These are phyloP conservation scores for Tanacetum coccineum DNA, from an alignment of 129 eudicot genomes.

Conservation along the genomic window DNA sequence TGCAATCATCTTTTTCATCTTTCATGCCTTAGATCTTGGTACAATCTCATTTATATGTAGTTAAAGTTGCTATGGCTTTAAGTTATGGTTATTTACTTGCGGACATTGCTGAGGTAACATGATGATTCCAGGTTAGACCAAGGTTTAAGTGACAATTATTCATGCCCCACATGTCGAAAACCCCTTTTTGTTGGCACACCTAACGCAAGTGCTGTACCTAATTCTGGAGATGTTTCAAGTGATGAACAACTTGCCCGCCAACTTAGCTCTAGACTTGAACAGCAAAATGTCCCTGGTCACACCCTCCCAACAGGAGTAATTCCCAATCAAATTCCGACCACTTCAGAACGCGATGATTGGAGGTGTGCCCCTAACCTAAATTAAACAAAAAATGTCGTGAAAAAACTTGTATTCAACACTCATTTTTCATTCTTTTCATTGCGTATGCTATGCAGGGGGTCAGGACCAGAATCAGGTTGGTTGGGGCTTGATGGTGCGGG, in stretches of 20 bases:
- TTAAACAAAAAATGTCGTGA: too few relatives aligned
- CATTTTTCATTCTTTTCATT: background rate
- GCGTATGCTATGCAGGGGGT: constrained; percentile 45
- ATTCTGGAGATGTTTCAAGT: constrained; percentile 50
- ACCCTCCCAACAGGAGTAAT: constrained; percentile 39
- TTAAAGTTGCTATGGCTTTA: constrained; percentile 12
- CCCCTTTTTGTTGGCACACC: too few relatives aligned
- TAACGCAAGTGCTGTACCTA: constrained; percentile 25
- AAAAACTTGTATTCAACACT: too few relatives aligned
- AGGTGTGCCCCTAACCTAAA: background rate
- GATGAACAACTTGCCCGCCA: constrained; percentile 94
- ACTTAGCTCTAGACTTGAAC: constrained; percentile 67
- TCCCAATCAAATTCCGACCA: constrained; percentile 50
- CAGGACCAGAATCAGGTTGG: constrained; percentile 72
- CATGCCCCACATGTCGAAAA: too few relatives aligned
- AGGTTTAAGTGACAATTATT: too few relatives aligned
- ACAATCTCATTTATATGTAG: constrained; percentile 12
- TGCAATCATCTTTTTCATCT: constrained; percentile 96
- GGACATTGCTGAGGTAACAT: too few relatives aligned
- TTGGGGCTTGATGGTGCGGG: constrained; percentile 84
- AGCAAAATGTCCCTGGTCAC: constrained; percentile 47
- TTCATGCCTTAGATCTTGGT: constrained; percentile 95
- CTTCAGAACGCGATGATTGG: background rate
- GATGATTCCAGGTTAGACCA: too few relatives aligned
- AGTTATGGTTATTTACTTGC: background rate